phyloP scores from a whole-genome alignment of 805 yeast genomes.

The Vanderwaltozyma yarrowii region DNA sequence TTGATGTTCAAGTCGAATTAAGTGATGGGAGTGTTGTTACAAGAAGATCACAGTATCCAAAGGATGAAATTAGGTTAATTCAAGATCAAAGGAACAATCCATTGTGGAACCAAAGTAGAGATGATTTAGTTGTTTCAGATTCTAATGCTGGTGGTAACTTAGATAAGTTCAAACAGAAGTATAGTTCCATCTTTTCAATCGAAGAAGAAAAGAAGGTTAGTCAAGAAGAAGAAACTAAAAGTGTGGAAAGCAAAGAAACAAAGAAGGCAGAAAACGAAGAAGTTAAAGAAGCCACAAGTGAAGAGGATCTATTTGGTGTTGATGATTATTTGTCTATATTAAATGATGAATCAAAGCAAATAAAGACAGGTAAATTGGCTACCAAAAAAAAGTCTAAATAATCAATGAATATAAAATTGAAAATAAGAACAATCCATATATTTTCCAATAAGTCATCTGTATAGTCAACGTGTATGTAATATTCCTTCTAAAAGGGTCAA shows the following conservation, averaged over 20 bases:
- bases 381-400: constrained; percentile 22
- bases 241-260: constrained; percentile 2
- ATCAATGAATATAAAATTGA: too few relatives aligned
- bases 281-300: neutral
- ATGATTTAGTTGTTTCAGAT: constrained; percentile 63
- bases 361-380: constrained; percentile 26
- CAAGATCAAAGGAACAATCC: constrained; percentile 82
- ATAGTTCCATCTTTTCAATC: constrained; percentile 38
- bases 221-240: constrained; percentile 3
- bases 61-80: constrained; percentile 73
- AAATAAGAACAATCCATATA: too few relatives aligned
- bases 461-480: too few relatives aligned
- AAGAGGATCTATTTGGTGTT: constrained; percentile 13
- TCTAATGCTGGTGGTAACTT: constrained; percentile 79
- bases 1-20: constrained; percentile 79
- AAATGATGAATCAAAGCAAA: constrained; percentile 22
- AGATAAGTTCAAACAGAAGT: constrained; percentile 62
- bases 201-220: constrained; percentile 18
- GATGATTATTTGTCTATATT: constrained; percentile 27
- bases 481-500: too few relatives aligned
- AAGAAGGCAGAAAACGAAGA: constrained; percentile 1
- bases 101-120: constrained; percentile 81
- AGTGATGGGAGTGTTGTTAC: constrained; percentile 87
- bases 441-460: too few relatives aligned
- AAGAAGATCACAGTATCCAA: constrained; percentile 81